A percentile compares a stretch with the other conserved stretches of the same genome.
Conservation (phyloP, 2,329 filamentous ascomycete genomes). For the Lachnum nothofagi region DNA sequence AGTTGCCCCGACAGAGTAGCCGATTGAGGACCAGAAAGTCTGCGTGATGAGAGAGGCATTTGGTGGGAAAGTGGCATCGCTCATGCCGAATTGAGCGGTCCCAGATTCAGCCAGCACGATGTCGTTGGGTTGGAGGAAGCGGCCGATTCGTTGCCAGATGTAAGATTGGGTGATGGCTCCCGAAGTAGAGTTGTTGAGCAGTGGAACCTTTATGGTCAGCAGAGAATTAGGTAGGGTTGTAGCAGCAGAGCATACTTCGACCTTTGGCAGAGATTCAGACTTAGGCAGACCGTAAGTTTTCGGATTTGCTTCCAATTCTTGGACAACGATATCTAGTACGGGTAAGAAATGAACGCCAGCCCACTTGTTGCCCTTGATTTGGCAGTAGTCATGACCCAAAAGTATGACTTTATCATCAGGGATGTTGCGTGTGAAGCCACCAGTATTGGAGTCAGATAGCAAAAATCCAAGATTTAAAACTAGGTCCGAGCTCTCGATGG, state of each 20-base stretch:
- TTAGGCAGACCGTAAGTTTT: slow-evolving; percentile 12
- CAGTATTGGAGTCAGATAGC: slow-evolving; percentile 44
- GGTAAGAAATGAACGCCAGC: slow-evolving; percentile 57
- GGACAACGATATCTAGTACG: slow-evolving; percentile 64
- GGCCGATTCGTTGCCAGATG: slow-evolving; percentile 43
- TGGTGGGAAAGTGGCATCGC: slow-evolving; percentile 45
- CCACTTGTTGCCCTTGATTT: slow-evolving; percentile 22
- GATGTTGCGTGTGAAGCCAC: slow-evolving; percentile 36
- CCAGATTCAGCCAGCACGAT: slow-evolving; percentile 55
- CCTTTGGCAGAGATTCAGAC: slow-evolving; percentile 5
- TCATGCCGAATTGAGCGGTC: slow-evolving; percentile 51
- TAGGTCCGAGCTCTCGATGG: slow-evolving; percentile 40
- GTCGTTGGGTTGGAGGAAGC: slow-evolving; percentile 47
- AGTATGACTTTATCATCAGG: slow-evolving; percentile 19
- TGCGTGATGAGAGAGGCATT: slow-evolving; percentile 45
- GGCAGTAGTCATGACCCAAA: slow-evolving; percentile 24
- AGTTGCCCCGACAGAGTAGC: slow-evolving; percentile 54
- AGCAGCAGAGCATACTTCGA: slow-evolving; percentile 11
- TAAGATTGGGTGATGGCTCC: slow-evolving; percentile 43
- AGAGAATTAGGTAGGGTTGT: not conserved
- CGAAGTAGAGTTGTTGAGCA: slow-evolving; percentile 23
- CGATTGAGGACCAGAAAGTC: slow-evolving; percentile 56
- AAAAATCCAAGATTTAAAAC: slow-evolving; percentile 44
- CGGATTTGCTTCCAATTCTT: slow-evolving; percentile 20
- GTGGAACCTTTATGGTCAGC: slow-evolving; percentile 13